Evolutionary conservation across 2,329 filamentous ascomycete species (phyloP), one percentile per base, ranked within the genome.

Genomic region (Colletotrichum graminicola): DNA sequence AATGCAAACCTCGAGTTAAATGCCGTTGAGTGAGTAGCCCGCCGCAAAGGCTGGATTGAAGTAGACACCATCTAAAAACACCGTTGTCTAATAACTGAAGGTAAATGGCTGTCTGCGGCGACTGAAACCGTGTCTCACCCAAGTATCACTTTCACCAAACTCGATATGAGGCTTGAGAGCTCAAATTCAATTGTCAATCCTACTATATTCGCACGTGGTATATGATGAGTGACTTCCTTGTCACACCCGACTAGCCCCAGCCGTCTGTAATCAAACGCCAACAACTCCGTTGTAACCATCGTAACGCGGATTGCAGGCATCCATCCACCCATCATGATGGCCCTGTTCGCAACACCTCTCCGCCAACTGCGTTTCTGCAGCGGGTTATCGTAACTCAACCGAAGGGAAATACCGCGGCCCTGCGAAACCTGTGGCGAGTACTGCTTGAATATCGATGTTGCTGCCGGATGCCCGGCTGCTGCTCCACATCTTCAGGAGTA

Each of bases 401-500:
- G 91, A 88, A 10, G 94, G 93, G 77, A 97, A 96, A 80, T 91
- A 97, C 71, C 95, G 89, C 12, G 93, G 93, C 5, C 95, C 95
- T 0, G 94, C 93, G 81, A 91, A 98, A 0, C 95, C 95, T 77
- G 93, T 91, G 1, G 91, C 93, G 69, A 94, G 88, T 32, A 98
- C 91, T 56, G 92, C 94, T 80, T 97, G 93, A 49, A 98, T 94
- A 78, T 97, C 94, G 74, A 98, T 97, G 76, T 97, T 97, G 70
- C 84, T 84, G 6, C 79, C 76, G 5, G 88, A 86, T 59, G 91
- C 89, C 34, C 90, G 88, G 71, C 89, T 89, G 2, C 93, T 92
- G 76, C 91, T 94, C 93, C 94, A 98, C 79, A 98, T 89, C 84
- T 98, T 98, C 74, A 98, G 85, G 52, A 98, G 82, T 63, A 98